Conservation (phyloP, 1,284 basidiomycete genomes). For the Leccinum insolens region DNA sequence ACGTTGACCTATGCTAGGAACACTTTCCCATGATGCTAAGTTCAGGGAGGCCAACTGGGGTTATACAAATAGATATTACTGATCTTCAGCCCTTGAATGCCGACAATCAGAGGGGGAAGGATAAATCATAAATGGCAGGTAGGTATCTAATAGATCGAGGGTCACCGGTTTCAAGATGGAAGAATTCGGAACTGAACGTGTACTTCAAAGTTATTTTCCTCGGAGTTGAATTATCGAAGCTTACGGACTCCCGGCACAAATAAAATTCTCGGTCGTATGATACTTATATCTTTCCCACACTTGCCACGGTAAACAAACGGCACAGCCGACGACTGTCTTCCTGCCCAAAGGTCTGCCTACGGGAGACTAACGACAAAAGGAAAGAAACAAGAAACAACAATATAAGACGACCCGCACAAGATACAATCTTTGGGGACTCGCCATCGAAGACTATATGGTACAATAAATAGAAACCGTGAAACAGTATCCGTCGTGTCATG, state of each 20-base stretch:
- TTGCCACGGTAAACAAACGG: neutral
- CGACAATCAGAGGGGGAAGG: neutral
- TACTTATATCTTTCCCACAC: neutral
- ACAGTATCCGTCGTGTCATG: slow-evolving; percentile 11
- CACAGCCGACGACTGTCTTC: too few species aligned
- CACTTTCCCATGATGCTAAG: neutral
- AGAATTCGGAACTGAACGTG: too few species aligned
- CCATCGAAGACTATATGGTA: slow-evolving; percentile 23
- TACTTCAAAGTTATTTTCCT: too few species aligned
- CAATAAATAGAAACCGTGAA: slow-evolving; percentile 23
- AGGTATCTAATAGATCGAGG: too few species aligned
- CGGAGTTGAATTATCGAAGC: too few species aligned
- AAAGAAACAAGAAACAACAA: neutral
- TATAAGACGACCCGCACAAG: slow-evolving; percentile 4
- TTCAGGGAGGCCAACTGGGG: neutral
- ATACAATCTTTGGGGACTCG: slow-evolving; percentile 6
- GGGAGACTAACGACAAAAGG: neutral
- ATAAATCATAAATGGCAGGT: neutral
- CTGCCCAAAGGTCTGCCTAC: neutral
- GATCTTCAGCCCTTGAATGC: neutral
- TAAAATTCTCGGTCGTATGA: neutral
- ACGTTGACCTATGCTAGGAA: neutral
- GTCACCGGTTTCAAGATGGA: too few species aligned
- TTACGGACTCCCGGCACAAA: neutral
- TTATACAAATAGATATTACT: neutral